phyloP scores from a whole-genome alignment of 1,139 yeast species.

The Pichia inconspicua region DNA sequence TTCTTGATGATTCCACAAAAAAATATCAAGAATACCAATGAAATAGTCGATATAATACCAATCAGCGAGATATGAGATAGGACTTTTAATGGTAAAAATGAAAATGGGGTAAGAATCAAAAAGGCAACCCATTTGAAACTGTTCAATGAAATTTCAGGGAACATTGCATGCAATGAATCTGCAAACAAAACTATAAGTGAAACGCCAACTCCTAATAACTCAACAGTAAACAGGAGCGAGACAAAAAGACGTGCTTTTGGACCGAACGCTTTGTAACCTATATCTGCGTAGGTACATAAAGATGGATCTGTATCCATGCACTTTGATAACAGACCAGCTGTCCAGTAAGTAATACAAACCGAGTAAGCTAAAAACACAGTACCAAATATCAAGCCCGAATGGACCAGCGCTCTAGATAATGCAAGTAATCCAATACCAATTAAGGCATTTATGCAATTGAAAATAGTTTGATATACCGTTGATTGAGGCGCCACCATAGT shows the following conservation, averaged over 20 bases:
- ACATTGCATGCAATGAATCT: conserved; percentile 41
- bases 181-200: conserved; percentile 48
- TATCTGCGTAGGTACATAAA: conserved; percentile 83
- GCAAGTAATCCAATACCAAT: conserved; percentile 85
- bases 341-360: conserved; percentile 57
- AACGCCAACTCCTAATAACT: conserved; percentile 51
- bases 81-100: conserved; percentile 41
- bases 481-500: conserved; percentile 83
- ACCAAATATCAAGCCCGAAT: conserved; percentile 79
- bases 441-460: conserved; percentile 78
- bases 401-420: conserved; percentile 69
- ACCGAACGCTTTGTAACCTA: conserved; percentile 31
- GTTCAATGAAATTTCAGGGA: conserved; percentile 31
- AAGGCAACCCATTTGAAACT: conserved; percentile 37
- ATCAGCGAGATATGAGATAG: conserved; percentile 41
- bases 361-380: conserved; percentile 43
- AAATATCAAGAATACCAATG: conserved; percentile 33
- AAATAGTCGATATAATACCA: conserved; percentile 42
- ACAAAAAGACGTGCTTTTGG: conserved; percentile 52
- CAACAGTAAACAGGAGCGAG: conserved; percentile 62
- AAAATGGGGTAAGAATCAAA: conserved; percentile 36
- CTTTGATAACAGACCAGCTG: conserved; percentile 58
- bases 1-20: conserved; percentile 38
- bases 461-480: conserved; percentile 81
- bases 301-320: conserved; percentile 81